A percentile compares a stretch with the other conserved stretches of the same genome.
Evolutionary conservation across 2,329 filamentous ascomycete genomes (phyloP).

Genomic region (Boeremia exigua): DNA sequence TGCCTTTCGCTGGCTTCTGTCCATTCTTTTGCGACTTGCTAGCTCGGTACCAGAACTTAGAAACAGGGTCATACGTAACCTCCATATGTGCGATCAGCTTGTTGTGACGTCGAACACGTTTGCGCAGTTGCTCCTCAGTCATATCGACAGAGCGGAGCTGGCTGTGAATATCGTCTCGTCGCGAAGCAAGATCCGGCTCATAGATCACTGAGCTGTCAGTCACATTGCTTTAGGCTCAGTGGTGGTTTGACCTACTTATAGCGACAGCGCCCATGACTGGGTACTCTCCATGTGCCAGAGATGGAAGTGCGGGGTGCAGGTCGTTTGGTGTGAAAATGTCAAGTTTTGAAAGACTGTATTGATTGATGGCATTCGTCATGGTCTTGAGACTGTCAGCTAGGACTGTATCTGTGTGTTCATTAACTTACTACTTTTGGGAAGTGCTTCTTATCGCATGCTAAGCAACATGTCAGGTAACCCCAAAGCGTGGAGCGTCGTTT

Average conservation of each 20-base stretch:
- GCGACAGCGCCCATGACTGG: slow-evolving; percentile 26
- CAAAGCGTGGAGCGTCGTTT: slow-evolving; percentile 34
- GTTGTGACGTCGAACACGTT: slow-evolving; percentile 26
- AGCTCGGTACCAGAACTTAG: slow-evolving; percentile 8
- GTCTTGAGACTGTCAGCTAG: slow-evolving; percentile 25
- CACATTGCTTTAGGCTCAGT: rapidly evolving
- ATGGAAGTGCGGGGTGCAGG: slow-evolving; percentile 33
- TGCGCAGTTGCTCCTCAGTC: slow-evolving; percentile 12
- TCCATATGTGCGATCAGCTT: slow-evolving; percentile 29
- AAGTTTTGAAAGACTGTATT: slow-evolving; percentile 36
- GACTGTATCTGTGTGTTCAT: no score
- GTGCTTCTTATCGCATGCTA: slow-evolving; percentile 30
- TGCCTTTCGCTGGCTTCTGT: slow-evolving; percentile 10
- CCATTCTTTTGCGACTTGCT: not conserved
- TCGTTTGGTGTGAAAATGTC: slow-evolving; percentile 43
- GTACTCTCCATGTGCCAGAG: slow-evolving; percentile 27
- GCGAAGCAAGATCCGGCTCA: slow-evolving; percentile 28
- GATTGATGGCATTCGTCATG: slow-evolving; percentile 34
- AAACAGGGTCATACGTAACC: not conserved
- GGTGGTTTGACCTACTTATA: slow-evolving; percentile 11
- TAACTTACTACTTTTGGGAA: slow-evolving; percentile 39
- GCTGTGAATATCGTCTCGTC: slow-evolving; percentile 24
- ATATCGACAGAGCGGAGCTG: slow-evolving; percentile 18
- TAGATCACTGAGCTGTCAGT: slow-evolving; percentile 26
- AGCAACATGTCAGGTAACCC: slow-evolving; percentile 31